A percentile compares a stretch with the other conserved stretches of the same genome.
phyloP scores from a whole-genome alignment of 2,329 filamentous ascomycete species.

The Beauveria sp. region DNA sequence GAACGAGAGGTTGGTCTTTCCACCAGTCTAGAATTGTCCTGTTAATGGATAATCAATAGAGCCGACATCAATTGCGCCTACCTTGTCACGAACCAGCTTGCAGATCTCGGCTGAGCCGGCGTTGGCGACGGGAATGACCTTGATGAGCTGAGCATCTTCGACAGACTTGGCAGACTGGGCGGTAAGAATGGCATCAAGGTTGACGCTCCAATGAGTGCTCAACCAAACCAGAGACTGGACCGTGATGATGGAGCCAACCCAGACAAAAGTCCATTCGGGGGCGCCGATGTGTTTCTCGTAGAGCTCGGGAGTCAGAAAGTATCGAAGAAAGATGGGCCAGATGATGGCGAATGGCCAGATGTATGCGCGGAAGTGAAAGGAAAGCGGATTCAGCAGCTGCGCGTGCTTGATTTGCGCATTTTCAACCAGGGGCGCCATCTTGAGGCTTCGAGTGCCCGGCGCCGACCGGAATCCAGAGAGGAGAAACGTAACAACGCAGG shows the following conservation, averaged over 20 bases:
- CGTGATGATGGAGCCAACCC: constrained; percentile 80
- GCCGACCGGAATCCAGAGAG: constrained; percentile 2
- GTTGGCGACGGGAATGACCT: constrained; percentile 83
- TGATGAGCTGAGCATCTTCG: constrained; percentile 75
- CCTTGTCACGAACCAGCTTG: constrained; percentile 67
- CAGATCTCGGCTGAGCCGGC: constrained; percentile 87
- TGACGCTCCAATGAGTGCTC: constrained; percentile 95
- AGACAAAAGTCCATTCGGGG: constrained; percentile 98
- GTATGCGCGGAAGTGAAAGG: constrained; percentile 75
- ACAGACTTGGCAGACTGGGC: constrained; percentile 63
- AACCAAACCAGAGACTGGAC: constrained; percentile 86
- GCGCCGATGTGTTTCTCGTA: constrained; percentile 89
- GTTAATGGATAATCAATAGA: not conserved
- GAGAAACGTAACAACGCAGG: not conserved
- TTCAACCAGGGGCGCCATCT: constrained; percentile 78
- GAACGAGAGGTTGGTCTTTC: constrained; percentile 75
- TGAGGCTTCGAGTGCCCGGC: not conserved
- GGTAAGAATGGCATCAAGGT: constrained; percentile 75
- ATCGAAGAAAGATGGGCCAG: constrained; percentile 86
- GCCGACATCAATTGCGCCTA: constrained; percentile 20
- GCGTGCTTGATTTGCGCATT: constrained; percentile 83
- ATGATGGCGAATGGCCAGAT: constrained; percentile 86
- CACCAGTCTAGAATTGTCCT: constrained; percentile 45
- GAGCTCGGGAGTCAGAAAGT: constrained; percentile 74
- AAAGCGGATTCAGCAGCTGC: constrained; percentile 79